Percentiles rank a stretch among this genome's conserved stretches.
Evolutionary conservation across 73 alveolate genomes (phyloP).

Genomic region (Tetrahymena thermophila): DNA sequence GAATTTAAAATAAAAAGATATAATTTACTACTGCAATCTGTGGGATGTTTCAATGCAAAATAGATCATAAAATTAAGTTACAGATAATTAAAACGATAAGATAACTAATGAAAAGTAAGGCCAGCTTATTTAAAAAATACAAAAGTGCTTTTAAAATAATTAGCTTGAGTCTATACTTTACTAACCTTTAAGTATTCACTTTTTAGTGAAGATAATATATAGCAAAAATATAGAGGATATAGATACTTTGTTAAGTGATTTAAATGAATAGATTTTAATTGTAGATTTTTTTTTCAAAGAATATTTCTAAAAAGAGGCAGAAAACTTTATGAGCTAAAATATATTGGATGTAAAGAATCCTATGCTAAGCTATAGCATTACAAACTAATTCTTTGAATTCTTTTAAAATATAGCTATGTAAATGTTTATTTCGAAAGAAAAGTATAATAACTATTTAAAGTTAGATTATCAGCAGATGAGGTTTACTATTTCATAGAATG

Average conservation of each 20-base stretch:
- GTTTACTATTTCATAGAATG: neutral
- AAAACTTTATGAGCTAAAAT: neutral
- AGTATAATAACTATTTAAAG: neutral
- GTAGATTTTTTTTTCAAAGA: neutral
- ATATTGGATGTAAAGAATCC: neutral
- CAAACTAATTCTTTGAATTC: neutral
- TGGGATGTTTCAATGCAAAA: neutral
- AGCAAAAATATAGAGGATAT: neutral
- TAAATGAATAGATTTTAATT: neutral
- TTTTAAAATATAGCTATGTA: neutral
- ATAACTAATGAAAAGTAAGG: neutral
- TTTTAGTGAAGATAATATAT: neutral
- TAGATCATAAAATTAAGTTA: neutral
- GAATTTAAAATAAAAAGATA: neutral
- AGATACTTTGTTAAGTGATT: neutral
- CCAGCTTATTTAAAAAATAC: neutral
- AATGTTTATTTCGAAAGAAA: neutral
- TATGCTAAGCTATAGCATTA: neutral
- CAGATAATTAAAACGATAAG: no score
- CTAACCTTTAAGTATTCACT: neutral
- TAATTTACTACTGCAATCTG: neutral
- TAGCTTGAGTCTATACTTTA: neutral
- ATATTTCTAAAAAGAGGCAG: neutral
- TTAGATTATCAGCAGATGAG: neutral
- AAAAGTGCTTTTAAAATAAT: neutral